Percentiles rank a stretch among this genome's conserved stretches.
phyloP scores from a whole-genome alignment of 2,329 filamentous ascomycete species.

The Clathrospora elynae region DNA sequence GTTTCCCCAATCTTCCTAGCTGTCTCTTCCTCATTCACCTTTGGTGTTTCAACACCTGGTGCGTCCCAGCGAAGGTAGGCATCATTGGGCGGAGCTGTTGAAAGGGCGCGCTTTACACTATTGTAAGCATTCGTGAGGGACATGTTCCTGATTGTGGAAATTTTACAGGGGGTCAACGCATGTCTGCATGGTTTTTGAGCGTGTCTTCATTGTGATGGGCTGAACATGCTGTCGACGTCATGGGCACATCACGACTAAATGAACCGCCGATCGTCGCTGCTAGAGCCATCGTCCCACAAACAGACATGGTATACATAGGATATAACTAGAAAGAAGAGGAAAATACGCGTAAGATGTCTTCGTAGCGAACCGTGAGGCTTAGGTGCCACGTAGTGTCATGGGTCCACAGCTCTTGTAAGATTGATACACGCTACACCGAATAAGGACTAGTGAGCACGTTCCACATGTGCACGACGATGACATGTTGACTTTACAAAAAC shows the following conservation, averaged over 20 bases:
- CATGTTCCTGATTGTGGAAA: slow-evolving; percentile 1
- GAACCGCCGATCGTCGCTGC: neutral
- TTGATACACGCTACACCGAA: neutral
- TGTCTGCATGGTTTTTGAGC: neutral
- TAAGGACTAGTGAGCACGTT: too few species aligned
- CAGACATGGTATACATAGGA: neutral
- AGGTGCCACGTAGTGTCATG: too few species aligned
- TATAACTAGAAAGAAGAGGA: too few species aligned
- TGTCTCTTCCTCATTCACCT: slow-evolving; percentile 43
- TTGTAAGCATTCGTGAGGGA: slow-evolving; percentile 13
- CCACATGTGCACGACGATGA: slow-evolving; percentile 1
- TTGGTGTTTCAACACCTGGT: slow-evolving; percentile 40
- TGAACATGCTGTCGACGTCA: slow-evolving; percentile 11
- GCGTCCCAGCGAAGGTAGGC: slow-evolving; percentile 39
- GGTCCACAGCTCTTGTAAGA: too few species aligned
- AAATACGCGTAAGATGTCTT: too few species aligned
- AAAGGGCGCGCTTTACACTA: slow-evolving; percentile 19
- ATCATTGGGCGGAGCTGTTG: slow-evolving; percentile 28
- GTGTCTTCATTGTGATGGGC: neutral
- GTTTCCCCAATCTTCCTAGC: slow-evolving; percentile 44
- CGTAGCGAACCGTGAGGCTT: too few species aligned
- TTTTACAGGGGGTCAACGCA: neutral
- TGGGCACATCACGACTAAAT: slow-evolving; percentile 12
- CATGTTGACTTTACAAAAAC: slow-evolving; percentile 8
- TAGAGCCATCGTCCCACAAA: neutral